These are phyloP conservation scores for Neurospora sp. DNA, from an alignment of 2,329 filamentous ascomycete genomes.

Conservation along the genomic window DNA sequence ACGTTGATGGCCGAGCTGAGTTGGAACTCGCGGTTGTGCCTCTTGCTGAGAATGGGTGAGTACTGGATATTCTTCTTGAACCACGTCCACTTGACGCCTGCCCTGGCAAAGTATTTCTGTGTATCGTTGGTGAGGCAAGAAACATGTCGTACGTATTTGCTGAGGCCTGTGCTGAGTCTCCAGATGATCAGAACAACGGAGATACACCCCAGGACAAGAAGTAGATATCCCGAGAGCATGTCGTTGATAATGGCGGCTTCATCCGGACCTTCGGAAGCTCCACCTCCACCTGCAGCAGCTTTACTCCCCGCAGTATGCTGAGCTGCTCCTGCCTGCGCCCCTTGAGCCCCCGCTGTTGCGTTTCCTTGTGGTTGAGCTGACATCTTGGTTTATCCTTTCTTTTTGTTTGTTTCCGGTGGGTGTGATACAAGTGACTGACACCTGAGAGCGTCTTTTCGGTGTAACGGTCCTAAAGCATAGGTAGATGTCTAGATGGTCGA, in stretches of 20 bases:
- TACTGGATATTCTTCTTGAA: conserved; percentile 59
- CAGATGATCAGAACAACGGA: conserved; percentile 56
- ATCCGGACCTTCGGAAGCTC: conserved; percentile 14
- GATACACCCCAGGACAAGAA: conserved; percentile 54
- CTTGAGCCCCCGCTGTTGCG: conserved; percentile 1
- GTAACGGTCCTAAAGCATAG: neutral
- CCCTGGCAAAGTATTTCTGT: conserved; percentile 66
- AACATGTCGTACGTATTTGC: conserved; percentile 61
- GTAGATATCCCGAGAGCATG: conserved; percentile 48
- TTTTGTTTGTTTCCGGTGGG: neutral
- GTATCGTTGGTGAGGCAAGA: conserved; percentile 68
- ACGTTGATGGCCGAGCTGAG: conserved; percentile 50
- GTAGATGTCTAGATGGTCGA: neutral
- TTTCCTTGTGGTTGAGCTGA: neutral
- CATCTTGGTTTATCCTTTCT: neutral
- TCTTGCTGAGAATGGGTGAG: conserved; percentile 61
- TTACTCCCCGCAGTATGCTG: conserved; percentile 3
- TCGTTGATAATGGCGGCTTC: conserved; percentile 29
- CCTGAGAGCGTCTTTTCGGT: neutral
- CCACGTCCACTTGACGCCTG: conserved; percentile 42
- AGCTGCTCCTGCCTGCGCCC: conserved; percentile 1
- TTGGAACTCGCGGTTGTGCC: conserved; percentile 65
- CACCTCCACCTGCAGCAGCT: conserved; percentile 1
- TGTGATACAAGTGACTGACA: neutral
- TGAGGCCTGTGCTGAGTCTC: conserved; percentile 49